Conservation (phyloP, 306 rosid species). For the Citrullus mucosospermus region DNA sequence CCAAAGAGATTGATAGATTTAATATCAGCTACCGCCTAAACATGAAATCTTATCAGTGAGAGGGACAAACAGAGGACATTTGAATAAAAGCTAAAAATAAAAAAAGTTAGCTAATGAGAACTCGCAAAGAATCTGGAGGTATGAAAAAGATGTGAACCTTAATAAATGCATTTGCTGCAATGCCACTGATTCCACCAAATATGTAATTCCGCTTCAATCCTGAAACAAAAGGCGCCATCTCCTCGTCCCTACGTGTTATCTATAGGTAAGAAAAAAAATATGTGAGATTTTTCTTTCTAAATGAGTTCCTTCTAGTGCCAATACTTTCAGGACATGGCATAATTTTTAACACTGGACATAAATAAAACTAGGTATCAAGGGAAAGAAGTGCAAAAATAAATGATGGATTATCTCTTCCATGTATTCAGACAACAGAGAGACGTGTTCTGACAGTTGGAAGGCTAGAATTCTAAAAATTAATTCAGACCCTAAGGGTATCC, state of each 20-base stretch:
- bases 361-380: background rate
- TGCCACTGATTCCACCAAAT: slow-evolving; percentile 90
- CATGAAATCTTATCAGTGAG: slow-evolving; percentile 3
- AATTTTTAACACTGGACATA: background rate
- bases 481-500: background rate
- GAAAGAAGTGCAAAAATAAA: background rate
- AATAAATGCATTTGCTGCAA: slow-evolving; percentile 67
- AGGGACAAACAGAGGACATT: background rate
- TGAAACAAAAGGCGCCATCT: slow-evolving; percentile 86
- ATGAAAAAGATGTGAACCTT: slow-evolving; percentile 37
- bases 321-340: background rate
- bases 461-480: background rate
- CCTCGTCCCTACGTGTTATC: slow-evolving; percentile 97
- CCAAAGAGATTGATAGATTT: slow-evolving; percentile 90
- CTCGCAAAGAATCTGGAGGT: background rate
- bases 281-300: slow-evolving; percentile 8
- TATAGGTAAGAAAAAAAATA: slow-evolving; percentile 24
- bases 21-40: slow-evolving; percentile 85
- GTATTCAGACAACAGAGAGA: background rate
- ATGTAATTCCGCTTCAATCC: slow-evolving; percentile 70
- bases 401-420: background rate
- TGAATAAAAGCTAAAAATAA: background rate
- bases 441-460: background rate
- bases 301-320: background rate
- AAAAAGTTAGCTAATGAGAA: background rate